Evolutionary conservation across 2,329 filamentous ascomycete genomes (phyloP).

Genomic region (Cercospora zeae-maydis): DNA sequence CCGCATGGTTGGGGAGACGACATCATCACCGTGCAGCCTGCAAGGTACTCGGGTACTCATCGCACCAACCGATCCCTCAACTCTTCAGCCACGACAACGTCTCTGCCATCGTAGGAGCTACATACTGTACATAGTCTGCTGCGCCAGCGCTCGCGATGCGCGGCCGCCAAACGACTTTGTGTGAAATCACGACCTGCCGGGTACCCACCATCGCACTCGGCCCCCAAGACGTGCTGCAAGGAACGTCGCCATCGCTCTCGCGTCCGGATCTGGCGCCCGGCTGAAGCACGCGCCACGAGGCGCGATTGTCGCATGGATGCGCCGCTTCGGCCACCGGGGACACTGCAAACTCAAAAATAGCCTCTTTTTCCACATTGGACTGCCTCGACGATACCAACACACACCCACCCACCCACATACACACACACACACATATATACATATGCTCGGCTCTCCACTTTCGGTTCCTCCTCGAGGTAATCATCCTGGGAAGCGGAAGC

Average conservation of each 20-base stretch:
- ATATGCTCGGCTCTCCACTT: conserved; percentile 6
- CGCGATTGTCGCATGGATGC: conserved; percentile 10
- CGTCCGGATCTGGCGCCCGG: conserved; percentile 5
- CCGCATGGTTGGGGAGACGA: conserved; percentile 18
- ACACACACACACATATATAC: not conserved
- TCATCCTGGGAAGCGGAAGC: not conserved
- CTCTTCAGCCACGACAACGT: not conserved
- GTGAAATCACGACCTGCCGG: no score
- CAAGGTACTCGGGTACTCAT: conserved; percentile 6
- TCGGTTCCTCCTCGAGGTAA: not conserved
- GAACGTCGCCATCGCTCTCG: conserved; percentile 12
- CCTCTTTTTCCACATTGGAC: not conserved
- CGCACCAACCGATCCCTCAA: conserved; percentile 14
- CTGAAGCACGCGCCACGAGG: not conserved
- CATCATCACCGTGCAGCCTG: conserved; percentile 19
- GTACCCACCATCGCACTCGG: not conserved
- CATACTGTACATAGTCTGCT: not conserved
- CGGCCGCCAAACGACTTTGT: no score
- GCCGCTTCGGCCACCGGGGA: conserved; percentile 6
- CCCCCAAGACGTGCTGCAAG: not conserved
- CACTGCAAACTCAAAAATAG: conserved; percentile 16
- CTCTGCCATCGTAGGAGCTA: not conserved
- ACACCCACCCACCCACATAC: no score
- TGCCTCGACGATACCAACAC: not conserved
- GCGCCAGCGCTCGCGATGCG: not conserved